Conservation (phyloP, 2,329 filamentous ascomycete genomes). For the Sclerotiophoma versabilis region DNA sequence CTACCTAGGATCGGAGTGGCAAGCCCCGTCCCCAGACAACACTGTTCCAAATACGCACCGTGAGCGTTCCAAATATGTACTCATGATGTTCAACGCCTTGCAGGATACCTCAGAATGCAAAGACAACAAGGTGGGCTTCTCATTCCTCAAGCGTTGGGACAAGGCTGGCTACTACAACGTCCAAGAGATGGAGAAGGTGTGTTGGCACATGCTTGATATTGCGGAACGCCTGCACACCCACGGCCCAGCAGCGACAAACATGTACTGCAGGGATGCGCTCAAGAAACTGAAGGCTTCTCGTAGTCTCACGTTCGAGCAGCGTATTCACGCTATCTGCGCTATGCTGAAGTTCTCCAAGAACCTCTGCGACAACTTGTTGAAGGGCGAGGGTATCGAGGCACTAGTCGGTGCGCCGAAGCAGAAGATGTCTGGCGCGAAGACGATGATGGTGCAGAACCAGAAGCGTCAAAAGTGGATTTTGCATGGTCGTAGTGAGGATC, state of each 20-base stretch:
- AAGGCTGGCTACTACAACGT: constrained; percentile 3
- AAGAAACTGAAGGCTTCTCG: constrained; percentile 8
- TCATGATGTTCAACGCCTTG: constrained; percentile 10
- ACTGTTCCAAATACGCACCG: constrained; percentile 7
- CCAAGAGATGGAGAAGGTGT: constrained; percentile 21
- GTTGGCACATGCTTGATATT: constrained; percentile 19
- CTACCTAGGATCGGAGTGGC: background rate
- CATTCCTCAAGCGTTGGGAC: constrained; percentile 15
- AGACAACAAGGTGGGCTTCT: constrained; percentile 5
- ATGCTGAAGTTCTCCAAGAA: constrained; percentile 15
- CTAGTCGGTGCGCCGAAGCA: constrained; percentile 5
- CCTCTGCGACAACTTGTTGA: constrained; percentile 21
- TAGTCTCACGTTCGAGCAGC: constrained; percentile 15
- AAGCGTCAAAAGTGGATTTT: constrained; percentile 10
- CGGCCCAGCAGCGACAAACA: constrained; percentile 6
- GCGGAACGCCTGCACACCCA: constrained; percentile 13
- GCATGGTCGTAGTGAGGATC: background rate
- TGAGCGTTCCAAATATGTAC: constrained; percentile 9
- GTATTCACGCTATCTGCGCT: constrained; percentile 11
- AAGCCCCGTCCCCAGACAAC: constrained; percentile 2
- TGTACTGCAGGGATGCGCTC: constrained; percentile 9
- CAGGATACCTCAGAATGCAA: constrained; percentile 9
- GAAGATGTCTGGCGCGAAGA: constrained; percentile 9
- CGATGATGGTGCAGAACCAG: constrained; percentile 6
- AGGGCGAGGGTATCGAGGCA: constrained; percentile 13